Base-by-base conservation (phyloP, 2,329 filamentous ascomycete species). In the Aspergillus sp. region DNA sequence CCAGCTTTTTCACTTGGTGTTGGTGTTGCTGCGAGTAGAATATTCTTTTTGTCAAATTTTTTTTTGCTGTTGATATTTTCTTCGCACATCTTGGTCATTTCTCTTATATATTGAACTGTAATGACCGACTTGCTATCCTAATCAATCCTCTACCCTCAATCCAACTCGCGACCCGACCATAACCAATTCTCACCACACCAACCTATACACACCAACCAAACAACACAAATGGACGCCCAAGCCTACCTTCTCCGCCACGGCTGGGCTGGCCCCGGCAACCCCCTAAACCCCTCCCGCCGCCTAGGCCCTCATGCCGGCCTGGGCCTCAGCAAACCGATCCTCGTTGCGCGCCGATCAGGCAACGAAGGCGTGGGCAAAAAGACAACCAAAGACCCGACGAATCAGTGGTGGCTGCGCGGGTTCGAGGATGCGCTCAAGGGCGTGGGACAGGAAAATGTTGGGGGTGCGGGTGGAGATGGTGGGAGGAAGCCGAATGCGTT, bases 331-430 rank as follows among this genome's bases (percentile, higher is more conserved):
- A 87, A 86, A 58, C 91, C 91, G 4, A 79, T 97, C 23, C 82
- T 95, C 33, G 79, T 95, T 48, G 83, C 86, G 50, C 85, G 87
- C 59, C 95, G 95, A 69, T 79, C 84, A 59, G 86, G 95, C 67
- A 73, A 85, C 80, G 77, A 87, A 46, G 91, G 91, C 20, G 75
- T 97, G 4, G 91, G 91, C 47, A 83, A 87, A 64, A 89, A 88
- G 66, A 81, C 81, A 55, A 78, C 79, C 48, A 68, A 74, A 48
- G 75, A 75, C 23, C 75, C 80, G 27, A 76, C 78, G 49, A 91
- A 96, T 64, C 90, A 95, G 66, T 98, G 93, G 93, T 98, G 93
- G 93, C 78, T 95, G 69, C 85, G 88, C 49, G 93, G 93, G 9
- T 96, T 95, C 58, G 91, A 97, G 69, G 84, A 90, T 65, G 90